Evolutionary conservation across 352 stramenopile genomes (phyloP).

Genomic region (Phytopythium vexans): DNA sequence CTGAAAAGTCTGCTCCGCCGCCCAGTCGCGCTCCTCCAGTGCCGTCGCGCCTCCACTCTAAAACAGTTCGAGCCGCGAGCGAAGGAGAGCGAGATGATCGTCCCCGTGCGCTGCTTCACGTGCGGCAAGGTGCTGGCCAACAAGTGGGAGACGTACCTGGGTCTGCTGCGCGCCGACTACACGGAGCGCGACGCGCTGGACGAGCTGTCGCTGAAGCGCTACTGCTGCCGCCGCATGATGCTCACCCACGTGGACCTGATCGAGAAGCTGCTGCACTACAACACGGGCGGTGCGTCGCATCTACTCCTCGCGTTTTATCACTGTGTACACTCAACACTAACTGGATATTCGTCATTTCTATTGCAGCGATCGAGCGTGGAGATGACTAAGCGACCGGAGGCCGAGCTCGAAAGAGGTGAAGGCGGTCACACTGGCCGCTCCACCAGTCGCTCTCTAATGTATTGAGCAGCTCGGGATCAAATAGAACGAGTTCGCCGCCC

Average conservation of each 20-base stretch:
- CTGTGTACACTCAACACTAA: not conserved
- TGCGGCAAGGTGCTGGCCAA: constrained; percentile 99
- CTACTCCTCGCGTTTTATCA: constrained; percentile 2
- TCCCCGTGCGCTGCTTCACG: constrained; percentile 99
- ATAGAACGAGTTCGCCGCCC: not conserved
- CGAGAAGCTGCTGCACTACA: constrained; percentile 99
- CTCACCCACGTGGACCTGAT: constrained; percentile 99
- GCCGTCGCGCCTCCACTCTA: not conserved
- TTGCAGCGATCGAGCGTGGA: constrained; percentile 76
- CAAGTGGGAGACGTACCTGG: constrained; percentile 99
- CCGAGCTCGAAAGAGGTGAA: constrained; percentile 1
- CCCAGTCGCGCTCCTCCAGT: not conserved
- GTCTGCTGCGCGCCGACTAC: constrained; percentile 95
- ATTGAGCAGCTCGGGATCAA: not conserved
- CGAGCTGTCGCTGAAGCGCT: constrained; percentile 97
- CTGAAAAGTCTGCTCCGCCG: not conserved
- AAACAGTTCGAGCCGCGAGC: not conserved
- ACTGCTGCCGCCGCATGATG: constrained; percentile 99
- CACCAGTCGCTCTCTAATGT: constrained; percentile 16
- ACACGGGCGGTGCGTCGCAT: constrained; percentile 83
- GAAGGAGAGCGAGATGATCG: constrained; percentile 88
- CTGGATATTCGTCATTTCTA: constrained; percentile 6
- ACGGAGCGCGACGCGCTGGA: constrained; percentile 97
- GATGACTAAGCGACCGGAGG: constrained; percentile 44
- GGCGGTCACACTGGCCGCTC: not conserved